Percentiles rank a stretch among this genome's conserved stretches.
phyloP scores from a whole-genome alignment of 495 filamentous ascomycete genomes.

The Viridothelium virens region DNA sequence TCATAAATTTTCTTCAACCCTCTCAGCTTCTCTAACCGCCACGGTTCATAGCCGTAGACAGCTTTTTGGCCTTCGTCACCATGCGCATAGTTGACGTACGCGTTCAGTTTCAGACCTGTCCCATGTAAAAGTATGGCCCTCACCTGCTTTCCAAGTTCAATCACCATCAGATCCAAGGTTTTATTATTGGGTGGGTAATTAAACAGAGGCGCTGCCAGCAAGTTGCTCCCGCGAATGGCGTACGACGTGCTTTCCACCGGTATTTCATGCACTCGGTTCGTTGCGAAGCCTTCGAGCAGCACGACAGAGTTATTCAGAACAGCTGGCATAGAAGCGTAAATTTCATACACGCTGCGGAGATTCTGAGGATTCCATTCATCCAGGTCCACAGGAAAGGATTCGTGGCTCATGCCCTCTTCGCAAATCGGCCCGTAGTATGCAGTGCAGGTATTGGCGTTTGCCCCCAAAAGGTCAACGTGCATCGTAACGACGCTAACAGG shows the following conservation, averaged over 20 bases:
- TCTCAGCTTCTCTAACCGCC: constrained; percentile 38
- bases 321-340: background rate
- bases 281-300: constrained; percentile 39
- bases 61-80: constrained; percentile 37
- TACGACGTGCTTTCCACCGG: constrained; percentile 29
- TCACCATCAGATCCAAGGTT: constrained; percentile 4
- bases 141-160: constrained; percentile 11
- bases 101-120: constrained; percentile 19
- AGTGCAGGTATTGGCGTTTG: background rate
- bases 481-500: background rate
- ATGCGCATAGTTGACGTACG: constrained; percentile 46
- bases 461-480: background rate
- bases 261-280: constrained; percentile 29
- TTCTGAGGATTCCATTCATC: background rate
- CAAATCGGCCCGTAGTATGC: background rate
- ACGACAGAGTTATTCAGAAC: constrained; percentile 18
- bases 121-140: constrained; percentile 4
- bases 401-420: background rate
- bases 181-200: background rate
- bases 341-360: background rate
- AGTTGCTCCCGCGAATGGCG: background rate
- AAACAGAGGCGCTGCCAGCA: constrained; percentile 1
- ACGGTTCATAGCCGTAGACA: constrained; percentile 44
- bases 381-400: background rate
- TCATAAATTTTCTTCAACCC: constrained; percentile 39